Conservation (phyloP, 805 yeast species). For the Martiniozyma abietophila region DNA sequence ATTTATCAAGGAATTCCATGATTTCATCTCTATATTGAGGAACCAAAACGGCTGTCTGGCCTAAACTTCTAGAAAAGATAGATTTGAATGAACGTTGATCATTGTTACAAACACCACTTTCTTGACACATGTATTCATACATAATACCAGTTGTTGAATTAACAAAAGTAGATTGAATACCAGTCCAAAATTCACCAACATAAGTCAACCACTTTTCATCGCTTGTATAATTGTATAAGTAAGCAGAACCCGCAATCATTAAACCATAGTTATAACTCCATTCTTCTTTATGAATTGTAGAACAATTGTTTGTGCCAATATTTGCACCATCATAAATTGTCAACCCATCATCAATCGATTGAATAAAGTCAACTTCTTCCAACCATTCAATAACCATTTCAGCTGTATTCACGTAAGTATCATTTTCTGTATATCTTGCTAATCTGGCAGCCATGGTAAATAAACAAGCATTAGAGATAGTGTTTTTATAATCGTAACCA, state of each 20-base stretch:
- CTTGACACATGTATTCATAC: conserved; percentile 56
- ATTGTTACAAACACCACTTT: conserved; percentile 45
- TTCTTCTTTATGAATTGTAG: conserved; percentile 37
- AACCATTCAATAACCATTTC: conserved; percentile 69
- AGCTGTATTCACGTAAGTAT: conserved; percentile 64
- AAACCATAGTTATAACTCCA: conserved; percentile 72
- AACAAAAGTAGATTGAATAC: conserved; percentile 37
- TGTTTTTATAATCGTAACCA: conserved; percentile 79
- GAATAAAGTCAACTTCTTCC: conserved; percentile 16
- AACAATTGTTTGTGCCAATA: conserved; percentile 35
- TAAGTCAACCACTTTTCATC: conserved; percentile 35
- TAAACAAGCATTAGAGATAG: conserved; percentile 79
- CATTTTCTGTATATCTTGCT: conserved; percentile 69
- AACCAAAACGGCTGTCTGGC: conserved; percentile 44
- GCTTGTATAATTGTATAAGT: conserved; percentile 52
- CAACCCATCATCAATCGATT: conserved; percentile 24
- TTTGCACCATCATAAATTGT: conserved; percentile 52
- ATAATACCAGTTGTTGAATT: conserved; percentile 33
- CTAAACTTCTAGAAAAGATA: conserved; percentile 56
- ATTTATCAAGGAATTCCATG: conserved; percentile 24
- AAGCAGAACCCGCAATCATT: conserved; percentile 59
- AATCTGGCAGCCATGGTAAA: conserved; percentile 77
- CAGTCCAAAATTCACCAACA: conserved; percentile 29
- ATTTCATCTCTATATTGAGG: conserved; percentile 40
- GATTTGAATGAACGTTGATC: conserved; percentile 74